phyloP scores from a whole-genome alignment of 371 early-diverging fungal species.

The Dinochytrium kinnereticum region DNA sequence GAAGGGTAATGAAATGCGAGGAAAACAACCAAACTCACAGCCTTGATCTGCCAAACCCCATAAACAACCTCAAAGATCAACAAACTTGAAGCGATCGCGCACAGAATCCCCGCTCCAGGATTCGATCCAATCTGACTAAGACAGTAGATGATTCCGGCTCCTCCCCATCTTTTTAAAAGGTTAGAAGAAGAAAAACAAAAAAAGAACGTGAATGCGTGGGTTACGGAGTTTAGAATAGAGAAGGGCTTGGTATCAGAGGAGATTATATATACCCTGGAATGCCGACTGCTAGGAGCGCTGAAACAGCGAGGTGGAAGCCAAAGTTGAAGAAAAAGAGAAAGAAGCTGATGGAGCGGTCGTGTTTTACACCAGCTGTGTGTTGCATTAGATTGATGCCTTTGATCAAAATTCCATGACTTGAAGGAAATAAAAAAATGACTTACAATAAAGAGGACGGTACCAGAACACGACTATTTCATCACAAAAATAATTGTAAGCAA shows the following conservation, averaged over 20 bases:
- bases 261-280: conserved; percentile 45
- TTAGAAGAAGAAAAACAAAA: background rate
- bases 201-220: too few relatives aligned
- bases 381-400: background rate
- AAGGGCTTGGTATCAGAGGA: too few relatives aligned
- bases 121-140: conserved; percentile 26
- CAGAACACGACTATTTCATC: conserved; percentile 37
- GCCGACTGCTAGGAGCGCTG: conserved; percentile 38
- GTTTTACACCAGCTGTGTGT: conserved; percentile 35
- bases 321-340: conserved; percentile 51
- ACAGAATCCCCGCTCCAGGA: conserved; percentile 19
- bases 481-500: background rate
- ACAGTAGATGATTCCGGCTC: conserved; percentile 38
- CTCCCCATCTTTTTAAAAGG: conserved; percentile 33
- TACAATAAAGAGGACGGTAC: conserved; percentile 46
- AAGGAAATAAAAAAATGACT: background rate
- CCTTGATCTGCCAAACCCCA: conserved; percentile 41
- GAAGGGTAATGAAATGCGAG: too few relatives aligned
- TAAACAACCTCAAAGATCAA: conserved; percentile 32
- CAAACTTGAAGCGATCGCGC: conserved; percentile 12
- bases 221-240: too few relatives aligned
- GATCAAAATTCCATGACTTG: background rate
- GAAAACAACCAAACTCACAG: conserved; percentile 8
- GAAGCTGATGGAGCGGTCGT: conserved; percentile 39
- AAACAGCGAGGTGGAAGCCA: conserved; percentile 32